Conservation (phyloP, 2,329 filamentous ascomycete species). For the Arthrobotrys megalospora region DNA sequence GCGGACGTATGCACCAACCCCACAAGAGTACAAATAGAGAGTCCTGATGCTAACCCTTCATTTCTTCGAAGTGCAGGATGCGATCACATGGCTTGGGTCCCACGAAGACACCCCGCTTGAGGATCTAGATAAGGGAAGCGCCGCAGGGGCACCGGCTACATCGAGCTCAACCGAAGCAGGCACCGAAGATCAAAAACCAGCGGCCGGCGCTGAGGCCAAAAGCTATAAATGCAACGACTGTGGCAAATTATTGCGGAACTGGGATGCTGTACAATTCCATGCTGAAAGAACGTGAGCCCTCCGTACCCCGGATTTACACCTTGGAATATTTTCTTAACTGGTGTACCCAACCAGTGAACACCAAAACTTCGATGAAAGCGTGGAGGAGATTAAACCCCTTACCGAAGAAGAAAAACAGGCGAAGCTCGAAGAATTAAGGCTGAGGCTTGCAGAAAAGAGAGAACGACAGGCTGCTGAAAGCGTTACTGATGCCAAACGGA, state of each 20-base stretch:
- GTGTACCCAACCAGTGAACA: conserved; percentile 75
- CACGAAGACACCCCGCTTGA: conserved; percentile 91
- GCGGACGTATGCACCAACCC: conserved; percentile 76
- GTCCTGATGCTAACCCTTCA: background rate
- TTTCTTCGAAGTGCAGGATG: conserved; percentile 78
- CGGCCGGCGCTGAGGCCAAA: conserved; percentile 78
- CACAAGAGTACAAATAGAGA: conserved; percentile 13
- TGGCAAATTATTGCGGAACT: conserved; percentile 87
- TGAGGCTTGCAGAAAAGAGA: conserved; percentile 78
- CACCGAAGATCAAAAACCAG: conserved; percentile 71
- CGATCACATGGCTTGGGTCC: conserved; percentile 93
- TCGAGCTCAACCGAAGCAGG: conserved; percentile 66
- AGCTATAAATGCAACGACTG: conserved; percentile 96
- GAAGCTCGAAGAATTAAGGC: conserved; percentile 81
- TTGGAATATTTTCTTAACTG: background rate
- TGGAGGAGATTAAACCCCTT: conserved; percentile 89
- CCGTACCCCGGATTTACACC: background rate
- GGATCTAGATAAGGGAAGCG: conserved; percentile 74
- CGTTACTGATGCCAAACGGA: conserved; percentile 84
- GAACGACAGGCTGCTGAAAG: conserved; percentile 79
- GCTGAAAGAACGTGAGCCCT: conserved; percentile 81
- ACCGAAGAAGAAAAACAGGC: conserved; percentile 91
- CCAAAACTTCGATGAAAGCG: conserved; percentile 91
- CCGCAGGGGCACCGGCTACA: background rate
- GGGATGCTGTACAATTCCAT: conserved; percentile 88